Percentiles rank a stretch among this genome's conserved stretches.
Conservation (phyloP, 352 stramenopile species). For the Plasmopara halstedii region DNA sequence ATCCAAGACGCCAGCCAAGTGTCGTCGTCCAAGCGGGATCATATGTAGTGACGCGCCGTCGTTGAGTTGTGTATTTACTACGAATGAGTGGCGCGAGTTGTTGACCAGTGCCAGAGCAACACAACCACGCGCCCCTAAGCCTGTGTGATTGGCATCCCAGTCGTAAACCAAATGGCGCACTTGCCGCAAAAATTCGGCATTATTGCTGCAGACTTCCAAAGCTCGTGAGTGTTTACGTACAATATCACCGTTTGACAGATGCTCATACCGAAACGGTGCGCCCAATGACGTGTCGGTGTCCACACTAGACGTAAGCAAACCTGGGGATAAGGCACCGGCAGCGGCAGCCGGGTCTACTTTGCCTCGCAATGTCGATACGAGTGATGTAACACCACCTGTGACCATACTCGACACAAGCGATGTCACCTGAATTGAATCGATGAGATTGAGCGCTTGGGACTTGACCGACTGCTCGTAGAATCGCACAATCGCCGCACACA, state of each 20-base stretch:
- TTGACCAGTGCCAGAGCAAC: constrained; percentile 70
- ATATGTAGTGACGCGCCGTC: constrained; percentile 69
- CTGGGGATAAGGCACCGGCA: constrained; percentile 16
- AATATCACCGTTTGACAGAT: constrained; percentile 68
- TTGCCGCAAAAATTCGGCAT: constrained; percentile 48
- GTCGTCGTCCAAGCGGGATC: constrained; percentile 44
- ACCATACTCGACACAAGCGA: constrained; percentile 81
- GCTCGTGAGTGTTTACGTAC: constrained; percentile 60
- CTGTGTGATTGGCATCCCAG: constrained; percentile 82
- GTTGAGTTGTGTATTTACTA: constrained; percentile 58
- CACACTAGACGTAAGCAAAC: constrained; percentile 21
- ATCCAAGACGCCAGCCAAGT: constrained; percentile 45
- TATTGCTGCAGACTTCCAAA: constrained; percentile 37
- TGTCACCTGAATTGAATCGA: constrained; percentile 82
- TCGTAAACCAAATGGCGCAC: constrained; percentile 76
- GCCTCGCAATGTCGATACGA: constrained; percentile 73
- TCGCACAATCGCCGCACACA: constrained; percentile 46
- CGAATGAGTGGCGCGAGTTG: constrained; percentile 68
- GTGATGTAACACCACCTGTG: constrained; percentile 58
- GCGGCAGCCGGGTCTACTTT: constrained; percentile 56
- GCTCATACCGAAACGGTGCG: constrained; percentile 51
- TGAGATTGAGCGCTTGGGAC: constrained; percentile 68
- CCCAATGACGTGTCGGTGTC: constrained; percentile 7
- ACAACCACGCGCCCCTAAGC: constrained; percentile 65
- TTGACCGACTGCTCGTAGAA: constrained; percentile 83